Base-by-base conservation (phyloP, 192 early-diverging fungal species). In the Cetraspora pellucida region DNA sequence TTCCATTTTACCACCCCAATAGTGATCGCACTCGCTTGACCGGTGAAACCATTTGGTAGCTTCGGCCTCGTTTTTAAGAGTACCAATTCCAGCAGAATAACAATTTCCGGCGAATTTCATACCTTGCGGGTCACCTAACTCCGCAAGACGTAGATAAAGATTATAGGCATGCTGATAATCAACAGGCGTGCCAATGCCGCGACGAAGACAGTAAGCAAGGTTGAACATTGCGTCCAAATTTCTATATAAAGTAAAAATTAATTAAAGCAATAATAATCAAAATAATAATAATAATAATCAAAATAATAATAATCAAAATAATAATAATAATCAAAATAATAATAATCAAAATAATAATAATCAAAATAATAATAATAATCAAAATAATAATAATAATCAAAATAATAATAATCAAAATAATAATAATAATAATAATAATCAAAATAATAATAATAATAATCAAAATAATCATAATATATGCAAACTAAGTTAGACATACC, bases 41-140 rank as follows among this genome's bases (percentile, higher is more conserved):
- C 52, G 28, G 9, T 54, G 28, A 43, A 55, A 72, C 52, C 47
- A 72, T 72, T 52, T 44, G 16, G 55, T 23, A 1, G 70, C 70
- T 28, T 50, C 70, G 2, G 0, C 21, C 10, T 72, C 43, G 31
- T 52, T 16, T 57, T 30, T 31, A 14, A 6, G 1, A 21, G 70
- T 72, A 13, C 70, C 70, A n/a, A 57, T 37, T 28, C 70, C 70
- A 10, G 28, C 17, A 8, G 25, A 28, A 37, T 72, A 43, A 16
- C 70, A 72, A 31, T 72, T 72, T n/a, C 70, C 70, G 14, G 37
- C 50, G 30, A 72, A 21, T 55, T 72, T 72, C 70, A 72, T 72
- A 7, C 52, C 70, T 72, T 72, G 70, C 31, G 52, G 70, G 37
- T 72, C 70, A 19, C 70, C 70, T 37, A 72, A 72, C n/a, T 72